Base-by-base conservation (phyloP, 2,329 filamentous ascomycete genomes). In the Hymenoscyphus infarciens region DNA sequence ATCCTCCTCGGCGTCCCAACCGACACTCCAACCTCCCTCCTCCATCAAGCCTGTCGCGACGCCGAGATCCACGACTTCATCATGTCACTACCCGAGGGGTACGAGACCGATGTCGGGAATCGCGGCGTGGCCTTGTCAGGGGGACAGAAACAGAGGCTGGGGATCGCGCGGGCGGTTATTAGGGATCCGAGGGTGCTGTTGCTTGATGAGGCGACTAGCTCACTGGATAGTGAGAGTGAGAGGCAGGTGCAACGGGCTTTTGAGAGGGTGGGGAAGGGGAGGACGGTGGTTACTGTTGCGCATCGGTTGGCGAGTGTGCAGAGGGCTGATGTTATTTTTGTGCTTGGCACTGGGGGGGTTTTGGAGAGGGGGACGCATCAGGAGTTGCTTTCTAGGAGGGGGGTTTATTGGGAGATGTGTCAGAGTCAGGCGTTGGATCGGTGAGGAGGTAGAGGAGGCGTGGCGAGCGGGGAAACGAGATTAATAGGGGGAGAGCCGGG, bases 231-330 rank as follows among this genome's bases (percentile, higher is more conserved):
- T 2, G 79, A 84, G 67, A 82, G 79, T 1, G 85, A 87, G 71
- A 79, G 83, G 49, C 72, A 83, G 3, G 80, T 87, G 1, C 83
- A 93, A 74, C 79, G 78, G 0, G 88, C 89, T 0, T 85, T 93
- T 70, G 87, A 91, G 77, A 79, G 79, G 52, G 86, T 85, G 0
- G 81, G 81, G 3, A 79, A 80, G 66, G 83, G 83, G 2, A 90
- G 90, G 64, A 87, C 91, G 1, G 92, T 90, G 68, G 79, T 95
- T 2, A 89, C 89, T 2, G 89, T 95, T 11, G 91, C 91, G 1
- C 91, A 94, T 73, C 81, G 90, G 15, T 78, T 94, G 57, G 87
- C 87, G 0, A 94, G 89, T 13, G 86, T 93, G 22, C 89, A 90
- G 74, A 88, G 92, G 68, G 89, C 90, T 1, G 70, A 72, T 65